Percentiles rank a stretch among this genome's conserved stretches.
These are phyloP conservation scores for Blastocystis sp. DNA, from an alignment of 352 stramenopile species.

Conservation along the genomic window DNA sequence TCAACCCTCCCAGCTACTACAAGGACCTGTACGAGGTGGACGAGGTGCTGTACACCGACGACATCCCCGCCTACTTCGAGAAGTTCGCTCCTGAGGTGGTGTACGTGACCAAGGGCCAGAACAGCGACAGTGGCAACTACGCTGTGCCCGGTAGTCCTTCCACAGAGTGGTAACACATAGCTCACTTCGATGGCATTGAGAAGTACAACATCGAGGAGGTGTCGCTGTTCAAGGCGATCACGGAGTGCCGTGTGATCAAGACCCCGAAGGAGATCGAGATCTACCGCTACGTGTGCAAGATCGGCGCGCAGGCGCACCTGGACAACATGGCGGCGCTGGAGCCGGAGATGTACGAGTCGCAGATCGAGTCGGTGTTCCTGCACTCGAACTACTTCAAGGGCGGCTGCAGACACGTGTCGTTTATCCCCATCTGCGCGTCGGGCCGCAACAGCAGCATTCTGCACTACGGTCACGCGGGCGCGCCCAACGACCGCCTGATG, in stretches of 20 bases:
- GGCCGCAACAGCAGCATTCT: slow-evolving; percentile 89
- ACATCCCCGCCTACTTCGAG: slow-evolving; percentile 78
- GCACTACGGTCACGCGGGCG: slow-evolving; percentile 91
- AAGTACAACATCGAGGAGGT: slow-evolving; percentile 76
- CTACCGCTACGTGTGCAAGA: slow-evolving; percentile 84
- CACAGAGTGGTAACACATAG: not conserved
- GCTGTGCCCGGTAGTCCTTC: slow-evolving; percentile 7
- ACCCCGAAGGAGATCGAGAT: slow-evolving; percentile 87
- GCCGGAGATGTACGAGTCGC: slow-evolving; percentile 88
- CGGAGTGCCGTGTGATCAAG: slow-evolving; percentile 85
- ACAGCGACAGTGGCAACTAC: slow-evolving; percentile 72
- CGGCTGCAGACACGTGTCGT: slow-evolving; percentile 86
- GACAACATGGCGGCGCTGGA: slow-evolving; percentile 85
- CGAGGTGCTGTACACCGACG: slow-evolving; percentile 80
- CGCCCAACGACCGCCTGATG: slow-evolving; percentile 83
- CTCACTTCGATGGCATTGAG: slow-evolving; percentile 78
- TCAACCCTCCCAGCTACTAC: slow-evolving; percentile 82
- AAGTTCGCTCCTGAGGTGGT: slow-evolving; percentile 76
- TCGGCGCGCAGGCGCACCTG: slow-evolving; percentile 82
- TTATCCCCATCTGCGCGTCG: slow-evolving; percentile 93
- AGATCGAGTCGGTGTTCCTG: slow-evolving; percentile 89
- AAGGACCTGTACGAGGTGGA: slow-evolving; percentile 87
- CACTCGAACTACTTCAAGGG: slow-evolving; percentile 90
- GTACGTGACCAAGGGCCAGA: slow-evolving; percentile 79
- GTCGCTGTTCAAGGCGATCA: slow-evolving; percentile 80